Base-by-base conservation (phyloP, 768 basidiomycete genomes). In the Tricholoma furcatifolium region DNA sequence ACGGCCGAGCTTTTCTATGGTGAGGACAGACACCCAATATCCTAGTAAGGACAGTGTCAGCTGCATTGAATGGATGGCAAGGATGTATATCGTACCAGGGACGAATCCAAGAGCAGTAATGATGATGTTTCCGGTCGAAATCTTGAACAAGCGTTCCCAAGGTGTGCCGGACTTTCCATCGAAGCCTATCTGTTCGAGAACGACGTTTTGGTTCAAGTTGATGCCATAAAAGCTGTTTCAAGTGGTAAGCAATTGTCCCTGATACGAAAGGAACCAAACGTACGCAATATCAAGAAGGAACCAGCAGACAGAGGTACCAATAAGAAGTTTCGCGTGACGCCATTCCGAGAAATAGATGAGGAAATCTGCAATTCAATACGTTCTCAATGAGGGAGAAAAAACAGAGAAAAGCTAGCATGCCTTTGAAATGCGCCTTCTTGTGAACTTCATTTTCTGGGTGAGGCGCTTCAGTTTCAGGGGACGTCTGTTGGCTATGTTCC, bases 31-130 rank as follows among this genome's bases (percentile, higher is more conserved):
- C 7, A 74, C 82, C 62, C 85, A 91, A 72, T 90, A 88, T 9
- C 87, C 84, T 84, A 35, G 35, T n/a, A 1, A n/a, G 6, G 6
- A 23, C 46, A 44, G n/a, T 31, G 43, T 47, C 17, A 52, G 24
- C 50, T 39, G 35, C 11, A 30, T 8, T 5, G 7, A 40, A 8
- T 17, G 18, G 18, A 43, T 10, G 43, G 18, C 35, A 2, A 39
- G 18, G 31, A 53, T n/a, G 21, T 34, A 12, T 3, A 47, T 15
- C 57, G n/a, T 54, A 80, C 82, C 88, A 12, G 89, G 88, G 4
- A 91, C 84, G 62, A 89, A 91, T 30, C 90, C 89, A 15, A 89
- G 78, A 2, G 74, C 81, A 2, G 86, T 86, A 55, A 91, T 79
- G 64, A 90, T 88, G 36, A 91, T 74, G 55, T 81, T 82, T 4